Conservation (phyloP, 352 stramenopile genomes). For the Globisporangium emineosum region DNA sequence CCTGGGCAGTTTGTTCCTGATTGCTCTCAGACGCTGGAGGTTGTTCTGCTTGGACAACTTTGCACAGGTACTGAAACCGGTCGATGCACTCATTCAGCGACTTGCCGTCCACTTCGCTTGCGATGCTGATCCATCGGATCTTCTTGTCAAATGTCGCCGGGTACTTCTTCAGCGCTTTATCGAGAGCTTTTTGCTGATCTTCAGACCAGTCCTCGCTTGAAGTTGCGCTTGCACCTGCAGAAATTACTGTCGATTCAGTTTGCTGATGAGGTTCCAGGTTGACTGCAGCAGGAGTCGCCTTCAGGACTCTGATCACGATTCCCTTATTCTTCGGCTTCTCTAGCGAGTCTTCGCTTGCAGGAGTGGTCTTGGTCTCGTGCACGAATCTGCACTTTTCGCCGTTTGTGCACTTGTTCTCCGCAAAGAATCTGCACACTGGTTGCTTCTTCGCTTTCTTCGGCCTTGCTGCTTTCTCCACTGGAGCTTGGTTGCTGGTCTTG, state of each 20-base stretch:
- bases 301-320: constrained; percentile 16
- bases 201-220: constrained; percentile 48
- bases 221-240: not conserved
- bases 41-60: constrained; percentile 35
- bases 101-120: constrained; percentile 56
- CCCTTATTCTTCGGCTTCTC: not conserved
- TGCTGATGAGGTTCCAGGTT: not conserved
- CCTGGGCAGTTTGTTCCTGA: not conserved
- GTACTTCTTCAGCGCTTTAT: constrained; percentile 68
- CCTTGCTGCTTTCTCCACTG: constrained; percentile 10
- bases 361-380: constrained; percentile 14
- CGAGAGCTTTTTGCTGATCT: constrained; percentile 59
- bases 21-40: not conserved
- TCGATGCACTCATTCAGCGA: constrained; percentile 83
- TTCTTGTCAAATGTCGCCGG: constrained; percentile 73
- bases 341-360: constrained; percentile 7
- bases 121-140: constrained; percentile 62
- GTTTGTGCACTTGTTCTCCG: constrained; percentile 48
- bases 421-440: constrained; percentile 46
- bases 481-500: not conserved
- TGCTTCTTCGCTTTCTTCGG: constrained; percentile 7
- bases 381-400: constrained; percentile 27
- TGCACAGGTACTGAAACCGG: constrained; percentile 64
- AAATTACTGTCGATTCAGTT: not conserved
- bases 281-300: not conserved